These are phyloP conservation scores for Aspergillus tanneri DNA, from an alignment of 2,329 filamentous ascomycete genomes.

Conservation along the genomic window DNA sequence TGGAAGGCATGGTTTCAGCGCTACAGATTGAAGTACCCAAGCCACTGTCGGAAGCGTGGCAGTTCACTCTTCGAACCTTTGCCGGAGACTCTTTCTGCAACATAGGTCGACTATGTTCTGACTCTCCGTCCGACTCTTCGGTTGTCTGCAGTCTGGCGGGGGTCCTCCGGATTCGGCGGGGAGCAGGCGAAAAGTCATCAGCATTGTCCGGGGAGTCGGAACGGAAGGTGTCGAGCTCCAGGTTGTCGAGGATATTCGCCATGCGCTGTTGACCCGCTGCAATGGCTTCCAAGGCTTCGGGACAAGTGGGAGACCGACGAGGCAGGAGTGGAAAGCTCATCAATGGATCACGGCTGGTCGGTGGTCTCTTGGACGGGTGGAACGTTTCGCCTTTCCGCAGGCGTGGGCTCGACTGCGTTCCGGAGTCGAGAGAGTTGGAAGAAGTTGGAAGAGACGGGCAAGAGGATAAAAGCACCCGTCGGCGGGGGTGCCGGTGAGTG, in stretches of 20 bases:
- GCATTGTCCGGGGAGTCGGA: slow-evolving; percentile 53
- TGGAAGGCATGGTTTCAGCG: slow-evolving; percentile 45
- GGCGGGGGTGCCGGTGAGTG: slow-evolving; percentile 34
- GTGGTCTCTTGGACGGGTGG: slow-evolving; percentile 46
- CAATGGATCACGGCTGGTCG: slow-evolving; percentile 43
- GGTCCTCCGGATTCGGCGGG: not conserved
- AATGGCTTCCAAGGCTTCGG: slow-evolving; percentile 61
- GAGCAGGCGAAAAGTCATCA: slow-evolving; percentile 40
- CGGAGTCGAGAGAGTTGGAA: slow-evolving; percentile 22
- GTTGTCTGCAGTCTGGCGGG: slow-evolving; percentile 38
- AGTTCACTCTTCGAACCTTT: slow-evolving; percentile 41
- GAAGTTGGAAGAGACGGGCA: slow-evolving; percentile 30
- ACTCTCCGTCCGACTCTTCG: slow-evolving; percentile 32
- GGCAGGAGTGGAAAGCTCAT: slow-evolving; percentile 52
- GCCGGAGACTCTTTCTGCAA: slow-evolving; percentile 30
- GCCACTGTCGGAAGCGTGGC: slow-evolving; percentile 81
- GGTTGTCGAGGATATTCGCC: slow-evolving; percentile 63
- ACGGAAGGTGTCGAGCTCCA: slow-evolving; percentile 60
- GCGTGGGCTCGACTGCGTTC: slow-evolving; percentile 39
- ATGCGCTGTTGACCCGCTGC: slow-evolving; percentile 68
- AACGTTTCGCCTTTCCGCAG: slow-evolving; percentile 71
- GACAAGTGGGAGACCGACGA: slow-evolving; percentile 63
- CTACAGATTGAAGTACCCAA: slow-evolving; percentile 78
- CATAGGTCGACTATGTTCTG: slow-evolving; percentile 6
- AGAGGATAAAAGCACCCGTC: slow-evolving; percentile 29